A percentile compares a stretch with the other conserved stretches of the same genome.
Conservation (phyloP, 1,284 basidiomycete species). For the Microbotryum scabiosae region DNA sequence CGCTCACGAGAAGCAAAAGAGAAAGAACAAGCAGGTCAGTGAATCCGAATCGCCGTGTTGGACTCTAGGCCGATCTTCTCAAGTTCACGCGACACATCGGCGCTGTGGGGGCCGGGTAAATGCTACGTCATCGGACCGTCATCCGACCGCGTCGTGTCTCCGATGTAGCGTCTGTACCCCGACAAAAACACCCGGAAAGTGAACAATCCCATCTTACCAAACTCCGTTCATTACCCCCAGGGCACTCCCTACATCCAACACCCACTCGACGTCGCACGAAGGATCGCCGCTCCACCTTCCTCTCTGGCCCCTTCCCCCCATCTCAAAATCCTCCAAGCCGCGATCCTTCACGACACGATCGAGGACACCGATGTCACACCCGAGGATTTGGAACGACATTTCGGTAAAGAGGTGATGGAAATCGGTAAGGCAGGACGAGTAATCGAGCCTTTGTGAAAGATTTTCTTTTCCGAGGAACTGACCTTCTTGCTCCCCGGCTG, state of each 20-base stretch:
- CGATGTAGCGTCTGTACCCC: too few species aligned
- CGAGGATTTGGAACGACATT: slow-evolving; percentile 26
- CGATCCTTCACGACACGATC: slow-evolving; percentile 43
- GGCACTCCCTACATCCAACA: slow-evolving; percentile 27
- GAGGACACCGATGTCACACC: slow-evolving; percentile 43
- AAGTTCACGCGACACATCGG: too few species aligned
- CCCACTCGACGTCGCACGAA: slow-evolving; percentile 21
- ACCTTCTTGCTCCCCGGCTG: neutral
- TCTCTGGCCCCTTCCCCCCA: slow-evolving; percentile 5
- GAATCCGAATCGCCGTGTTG: too few species aligned
- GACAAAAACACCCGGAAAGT: too few species aligned
- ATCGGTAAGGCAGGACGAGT: slow-evolving; percentile 34
- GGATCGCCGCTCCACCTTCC: slow-evolving; percentile 3
- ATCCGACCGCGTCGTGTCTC: too few species aligned
- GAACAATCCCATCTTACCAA: too few species aligned
- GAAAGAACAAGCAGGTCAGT: slow-evolving; percentile 9
- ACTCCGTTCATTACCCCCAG: neutral
- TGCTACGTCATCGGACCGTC: too few species aligned
- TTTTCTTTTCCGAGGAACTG: neutral
- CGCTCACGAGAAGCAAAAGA: slow-evolving; percentile 18
- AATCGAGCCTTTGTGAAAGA: neutral
- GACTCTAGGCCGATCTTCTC: too few species aligned
- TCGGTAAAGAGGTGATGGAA: slow-evolving; percentile 39
- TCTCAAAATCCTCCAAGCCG: slow-evolving; percentile 37
- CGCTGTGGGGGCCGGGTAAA: too few species aligned